Conservation (phyloP, 306 rosid genomes). For the Mucuna pruriens region DNA sequence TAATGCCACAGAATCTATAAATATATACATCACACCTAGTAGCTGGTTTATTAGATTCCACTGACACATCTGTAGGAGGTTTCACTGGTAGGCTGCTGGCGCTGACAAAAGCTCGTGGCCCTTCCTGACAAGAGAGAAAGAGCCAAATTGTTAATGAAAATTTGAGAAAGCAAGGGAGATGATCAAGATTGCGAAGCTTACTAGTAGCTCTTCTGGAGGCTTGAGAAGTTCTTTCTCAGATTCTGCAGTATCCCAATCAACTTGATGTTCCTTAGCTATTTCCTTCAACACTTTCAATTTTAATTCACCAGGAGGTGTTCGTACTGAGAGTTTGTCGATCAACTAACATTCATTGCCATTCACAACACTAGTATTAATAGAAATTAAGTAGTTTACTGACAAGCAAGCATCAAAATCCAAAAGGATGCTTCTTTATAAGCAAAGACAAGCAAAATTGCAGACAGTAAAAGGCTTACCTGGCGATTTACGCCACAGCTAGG, state of each 20-base stretch:
- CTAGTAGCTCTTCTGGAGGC: constrained; percentile 84
- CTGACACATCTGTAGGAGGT: constrained; percentile 44
- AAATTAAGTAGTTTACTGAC: background rate
- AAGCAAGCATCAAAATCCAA: constrained; percentile 1
- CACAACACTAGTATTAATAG: background rate
- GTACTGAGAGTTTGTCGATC: constrained; percentile 95
- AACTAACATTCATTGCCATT: constrained; percentile 53
- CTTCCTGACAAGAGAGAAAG: constrained; percentile 56
- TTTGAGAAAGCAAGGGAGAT: constrained; percentile 9
- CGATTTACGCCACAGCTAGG: constrained; percentile 95
- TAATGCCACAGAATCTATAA: background rate
- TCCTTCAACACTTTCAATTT: constrained; percentile 90
- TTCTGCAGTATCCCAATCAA: constrained; percentile 90
- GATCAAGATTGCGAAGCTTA: constrained; percentile 41
- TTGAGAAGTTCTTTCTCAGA: constrained; percentile 87
- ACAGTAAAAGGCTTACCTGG: constrained; percentile 51
- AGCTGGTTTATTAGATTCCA: constrained; percentile 43
- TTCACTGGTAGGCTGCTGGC: constrained; percentile 70
- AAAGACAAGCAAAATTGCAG: background rate
- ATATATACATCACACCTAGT: constrained; percentile 38
- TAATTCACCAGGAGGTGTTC: constrained; percentile 75
- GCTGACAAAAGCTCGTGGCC: constrained; percentile 68
- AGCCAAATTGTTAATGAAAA: background rate
- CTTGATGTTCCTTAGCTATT: constrained; percentile 85
- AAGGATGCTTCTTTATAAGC: background rate